A percentile compares a stretch with the other conserved stretches of the same genome.
Conservation (phyloP, 768 basidiomycete genomes). For the Mycena floridula region DNA sequence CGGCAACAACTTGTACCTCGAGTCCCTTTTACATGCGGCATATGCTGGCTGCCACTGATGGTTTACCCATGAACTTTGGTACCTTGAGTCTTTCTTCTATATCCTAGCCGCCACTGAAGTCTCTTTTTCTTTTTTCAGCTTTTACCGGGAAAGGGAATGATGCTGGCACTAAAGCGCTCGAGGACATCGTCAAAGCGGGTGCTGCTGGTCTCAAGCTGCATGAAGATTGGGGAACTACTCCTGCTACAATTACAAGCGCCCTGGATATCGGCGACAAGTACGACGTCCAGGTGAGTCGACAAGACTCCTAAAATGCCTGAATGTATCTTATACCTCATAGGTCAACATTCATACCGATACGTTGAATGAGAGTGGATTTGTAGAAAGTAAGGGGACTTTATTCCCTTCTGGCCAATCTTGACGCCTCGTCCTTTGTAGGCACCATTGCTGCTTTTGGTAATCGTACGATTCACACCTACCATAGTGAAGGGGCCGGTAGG, state of each 20-base stretch:
- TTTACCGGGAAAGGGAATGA: constrained; percentile 99
- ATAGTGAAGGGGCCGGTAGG: constrained; percentile 94
- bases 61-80: constrained; percentile 87
- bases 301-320: not conserved
- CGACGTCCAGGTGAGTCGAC: constrained; percentile 75
- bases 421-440: constrained; percentile 32
- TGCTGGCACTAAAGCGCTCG: constrained; percentile 62
- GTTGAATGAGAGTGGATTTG: constrained; percentile 94
- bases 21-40: constrained; percentile 83
- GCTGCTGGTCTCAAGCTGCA: constrained; percentile 91
- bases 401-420: constrained; percentile 3
- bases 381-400: constrained; percentile 60
- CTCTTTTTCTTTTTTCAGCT: too few relatives aligned
- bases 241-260: constrained; percentile 69
- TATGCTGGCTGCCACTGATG: constrained; percentile 92
- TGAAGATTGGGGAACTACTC: constrained; percentile 96
- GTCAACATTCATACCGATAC: constrained; percentile 97
- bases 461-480: constrained; percentile 95
- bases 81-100: too few relatives aligned
- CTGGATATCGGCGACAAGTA: constrained; percentile 83
- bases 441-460: constrained; percentile 88
- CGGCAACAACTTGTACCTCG: constrained; percentile 92
- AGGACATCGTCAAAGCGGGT: constrained; percentile 79
- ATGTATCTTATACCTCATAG: constrained; percentile 20
- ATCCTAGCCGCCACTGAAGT: too few relatives aligned